Base-by-base conservation (phyloP, 495 filamentous ascomycete species). In the Daldinia concentrica region DNA sequence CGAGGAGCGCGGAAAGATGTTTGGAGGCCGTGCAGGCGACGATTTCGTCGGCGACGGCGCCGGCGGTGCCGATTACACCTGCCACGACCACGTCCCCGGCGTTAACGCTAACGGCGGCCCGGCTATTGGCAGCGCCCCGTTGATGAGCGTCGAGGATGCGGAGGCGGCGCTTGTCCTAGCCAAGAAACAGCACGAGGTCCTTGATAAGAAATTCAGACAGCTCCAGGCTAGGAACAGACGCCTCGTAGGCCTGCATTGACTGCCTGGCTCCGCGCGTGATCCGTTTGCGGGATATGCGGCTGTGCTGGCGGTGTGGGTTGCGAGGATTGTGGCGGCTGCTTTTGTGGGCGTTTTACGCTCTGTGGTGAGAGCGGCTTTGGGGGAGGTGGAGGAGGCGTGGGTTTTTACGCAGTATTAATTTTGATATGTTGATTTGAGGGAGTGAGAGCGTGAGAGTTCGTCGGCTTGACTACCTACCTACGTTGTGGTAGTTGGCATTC, bases 151-250 rank as follows among this genome's bases (percentile, higher is more conserved):
- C 6, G 84, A 89, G 58, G 90, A 91, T 30, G 85, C 87, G 5
- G 90, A 93, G 79, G 79, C 79, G 61, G 86, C 83, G 34, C 80
- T 90, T 71, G 64, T 81, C 17, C 72, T 76, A 11, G 83, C 86
- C n/a, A 84, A 84, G 68, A 91, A 89, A 81, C 90, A 93, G 73
- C 84, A 88, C 36, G 91, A 93, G 59, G 84, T 76, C 62, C 74
- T 92, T 8, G 91, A 93, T 78, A 93, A 91, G 83, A 88, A 82
- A 69, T 74, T 92, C 22, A 84, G 83, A 66, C 81, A 83, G 58
- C 61, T 91, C 37, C 80, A 90, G 62, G 88, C 88, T 71, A 88
- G 86, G 83, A 92, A 92, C 71, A 79, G 85, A 4, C 68, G 74
- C 6, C 63, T 76, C 9, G 68, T 78, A 36, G 76, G 72, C n/a